These are phyloP conservation scores for Amaranthus cruentus DNA, from an alignment of 148 eudicot species.

Conservation along the genomic window DNA sequence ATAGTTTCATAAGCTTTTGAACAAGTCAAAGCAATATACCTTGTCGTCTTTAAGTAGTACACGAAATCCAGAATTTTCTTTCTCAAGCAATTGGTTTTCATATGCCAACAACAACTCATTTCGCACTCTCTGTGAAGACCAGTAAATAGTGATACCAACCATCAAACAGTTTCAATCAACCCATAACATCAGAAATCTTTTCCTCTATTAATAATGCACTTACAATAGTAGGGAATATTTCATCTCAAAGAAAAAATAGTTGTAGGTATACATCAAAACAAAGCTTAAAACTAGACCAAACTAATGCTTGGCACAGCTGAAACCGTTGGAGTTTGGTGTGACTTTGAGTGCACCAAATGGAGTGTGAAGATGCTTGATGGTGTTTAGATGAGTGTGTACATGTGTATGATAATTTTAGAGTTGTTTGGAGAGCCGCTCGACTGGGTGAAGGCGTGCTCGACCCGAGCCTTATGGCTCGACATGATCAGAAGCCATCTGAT, in stretches of 20 bases:
- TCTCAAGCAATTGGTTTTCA: constrained; percentile 52
- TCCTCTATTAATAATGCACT: not conserved
- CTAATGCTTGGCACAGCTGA: not conserved
- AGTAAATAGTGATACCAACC: not conserved
- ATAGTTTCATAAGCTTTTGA: not conserved
- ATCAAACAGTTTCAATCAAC: not conserved
- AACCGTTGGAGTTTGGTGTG: too few relatives aligned
- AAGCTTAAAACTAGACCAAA: not conserved
- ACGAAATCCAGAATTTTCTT: constrained; percentile 66
- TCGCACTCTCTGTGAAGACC: constrained; percentile 41
- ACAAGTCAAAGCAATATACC: constrained; percentile 24
- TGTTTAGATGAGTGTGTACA: too few relatives aligned
- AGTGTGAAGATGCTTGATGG: too few relatives aligned
- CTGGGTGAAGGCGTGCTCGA: too few relatives aligned
- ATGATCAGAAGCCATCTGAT: too few relatives aligned
- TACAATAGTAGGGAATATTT: not conserved
- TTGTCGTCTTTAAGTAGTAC: constrained; percentile 60
- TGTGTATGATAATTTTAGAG: too few relatives aligned
- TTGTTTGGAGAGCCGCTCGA: too few relatives aligned
- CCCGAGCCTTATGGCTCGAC: too few relatives aligned
- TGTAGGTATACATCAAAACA: not conserved
- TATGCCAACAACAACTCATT: constrained; percentile 47
- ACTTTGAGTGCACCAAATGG: too few relatives aligned
- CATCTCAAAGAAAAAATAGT: not conserved
- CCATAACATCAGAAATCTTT: not conserved